Evolutionary conservation across 78 protist genomes (phyloP).

Genomic region (Salpingoeca rosetta): DNA sequence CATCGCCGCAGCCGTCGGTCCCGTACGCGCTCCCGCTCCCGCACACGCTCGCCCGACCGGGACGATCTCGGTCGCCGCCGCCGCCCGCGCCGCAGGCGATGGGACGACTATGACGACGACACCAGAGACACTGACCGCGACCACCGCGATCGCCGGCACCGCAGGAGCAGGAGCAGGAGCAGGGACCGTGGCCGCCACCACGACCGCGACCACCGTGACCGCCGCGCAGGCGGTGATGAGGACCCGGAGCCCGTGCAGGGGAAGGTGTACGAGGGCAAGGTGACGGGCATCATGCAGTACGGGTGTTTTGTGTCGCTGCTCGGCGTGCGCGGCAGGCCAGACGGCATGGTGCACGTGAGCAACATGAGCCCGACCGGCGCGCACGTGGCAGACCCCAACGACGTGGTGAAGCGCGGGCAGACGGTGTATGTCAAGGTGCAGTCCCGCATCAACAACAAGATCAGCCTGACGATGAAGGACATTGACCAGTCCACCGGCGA

Average conservation of each 20-base stretch:
- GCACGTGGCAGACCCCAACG: conserved; percentile 2
- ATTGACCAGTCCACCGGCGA: conserved; percentile 82
- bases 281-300: conserved; percentile 56
- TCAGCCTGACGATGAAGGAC: conserved; percentile 66
- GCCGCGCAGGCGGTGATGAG: not conserved
- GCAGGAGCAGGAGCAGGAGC: too few relatives aligned
- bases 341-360: conserved; percentile 76
- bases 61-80: not conserved
- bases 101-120: not conserved
- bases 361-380: conserved; percentile 15
- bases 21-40: not conserved
- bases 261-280: conserved; percentile 56
- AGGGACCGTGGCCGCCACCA: conserved; percentile 1
- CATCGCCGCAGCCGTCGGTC: not conserved
- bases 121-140: conserved; percentile 1
- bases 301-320: conserved; percentile 65
- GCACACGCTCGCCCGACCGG: not conserved
- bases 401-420: conserved; percentile 31
- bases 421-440: conserved; percentile 63
- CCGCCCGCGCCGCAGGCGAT: not conserved
- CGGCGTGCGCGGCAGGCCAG: conserved; percentile 27
- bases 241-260: conserved; percentile 58
- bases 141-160: not conserved
- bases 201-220: conserved; percentile 11
- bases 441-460: conserved; percentile 34